Evolutionary conservation across 1,139 yeast genomes (phyloP), one percentile per base, ranked within the genome.

Genomic region (Magnusiomyces suaveolens): DNA sequence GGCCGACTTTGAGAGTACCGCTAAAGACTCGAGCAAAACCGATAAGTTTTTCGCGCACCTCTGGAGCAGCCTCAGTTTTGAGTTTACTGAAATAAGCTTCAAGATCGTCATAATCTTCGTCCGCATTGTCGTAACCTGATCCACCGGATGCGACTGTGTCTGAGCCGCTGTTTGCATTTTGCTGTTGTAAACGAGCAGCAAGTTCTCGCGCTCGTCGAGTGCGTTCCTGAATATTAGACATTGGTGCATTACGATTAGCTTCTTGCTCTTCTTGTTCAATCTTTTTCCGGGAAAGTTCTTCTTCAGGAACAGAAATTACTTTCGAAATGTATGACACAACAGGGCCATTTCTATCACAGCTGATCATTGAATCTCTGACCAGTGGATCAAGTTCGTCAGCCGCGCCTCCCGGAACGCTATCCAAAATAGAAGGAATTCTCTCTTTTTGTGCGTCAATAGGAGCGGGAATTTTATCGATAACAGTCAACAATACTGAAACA

Each of bases 11-110:
- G 51, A 94, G 70, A 0, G 88, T 77, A 2, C 99, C 99, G 55
- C 96, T 83, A 66, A 84, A 94, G 0, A 94, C 78, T 64, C 99
- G 80, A 0, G 96, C 83, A 67, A 92, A 87, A 0, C 95, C 98
- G 59, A 92, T 80, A 54, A 90, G 70, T 1, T 81, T 68, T n/a
- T 66, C 68, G 18, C 50, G 50, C 1, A 50, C 57, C 14, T 50
- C 54, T 6, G 46, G 52, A 65, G 56, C 61, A n/a, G 59, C 44
- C 6, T 57, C 60, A 6, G 38, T 21, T 21, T 41, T 49, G 6
- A 49, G 46, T 44, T 58, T 56, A 29, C 56, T 78, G 52, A 73
- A 74, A 56, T 75, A 82, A 67, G 51, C 68, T 18, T 56, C 55
- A 2, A 56, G 65, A 41, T 61, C 62, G 29, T 56, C 57, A 46